Evolutionary conservation across 2,329 filamentous ascomycete species (phyloP).

Genomic region (Daldinia sp.): DNA sequence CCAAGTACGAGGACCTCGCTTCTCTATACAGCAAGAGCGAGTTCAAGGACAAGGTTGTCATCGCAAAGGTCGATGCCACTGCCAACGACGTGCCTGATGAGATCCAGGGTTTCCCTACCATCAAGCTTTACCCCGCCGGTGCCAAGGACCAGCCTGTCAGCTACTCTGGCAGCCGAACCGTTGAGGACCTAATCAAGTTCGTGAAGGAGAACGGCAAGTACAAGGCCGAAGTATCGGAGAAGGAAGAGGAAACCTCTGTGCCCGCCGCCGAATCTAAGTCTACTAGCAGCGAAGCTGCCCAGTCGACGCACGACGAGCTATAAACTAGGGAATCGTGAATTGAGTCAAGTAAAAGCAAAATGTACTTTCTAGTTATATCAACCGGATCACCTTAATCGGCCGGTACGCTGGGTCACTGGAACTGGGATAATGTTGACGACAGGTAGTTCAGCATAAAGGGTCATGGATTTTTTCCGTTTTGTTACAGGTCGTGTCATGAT

Average conservation of each 20-base stretch:
- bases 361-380: conserved; percentile 42
- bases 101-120: conserved; percentile 97
- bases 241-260: conserved; percentile 62
- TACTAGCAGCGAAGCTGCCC: conserved; percentile 54
- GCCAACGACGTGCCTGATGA: conserved; percentile 96
- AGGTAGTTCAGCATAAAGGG: conserved; percentile 43
- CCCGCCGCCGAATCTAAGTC: conserved; percentile 60
- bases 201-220: conserved; percentile 95
- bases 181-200: conserved; percentile 92
- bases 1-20: conserved; percentile 94
- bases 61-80: conserved; percentile 98
- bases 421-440: conserved; percentile 41
- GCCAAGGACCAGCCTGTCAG: conserved; percentile 84
- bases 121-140: conserved; percentile 96
- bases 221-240: conserved; percentile 72
- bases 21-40: conserved; percentile 78
- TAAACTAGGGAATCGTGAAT: conserved; percentile 56
- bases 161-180: conserved; percentile 85
- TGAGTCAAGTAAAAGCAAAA: conserved; percentile 32
- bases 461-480: conserved; percentile 28
- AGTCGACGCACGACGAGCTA: conserved; percentile 76
- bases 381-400: conserved; percentile 38
- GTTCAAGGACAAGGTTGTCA: conserved; percentile 83
- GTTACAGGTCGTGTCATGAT: conserved; percentile 9
- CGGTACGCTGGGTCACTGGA: conserved; percentile 35